Base-by-base conservation (phyloP, 371 early-diverging fungal genomes). In the Apophysomyces sp. region DNA sequence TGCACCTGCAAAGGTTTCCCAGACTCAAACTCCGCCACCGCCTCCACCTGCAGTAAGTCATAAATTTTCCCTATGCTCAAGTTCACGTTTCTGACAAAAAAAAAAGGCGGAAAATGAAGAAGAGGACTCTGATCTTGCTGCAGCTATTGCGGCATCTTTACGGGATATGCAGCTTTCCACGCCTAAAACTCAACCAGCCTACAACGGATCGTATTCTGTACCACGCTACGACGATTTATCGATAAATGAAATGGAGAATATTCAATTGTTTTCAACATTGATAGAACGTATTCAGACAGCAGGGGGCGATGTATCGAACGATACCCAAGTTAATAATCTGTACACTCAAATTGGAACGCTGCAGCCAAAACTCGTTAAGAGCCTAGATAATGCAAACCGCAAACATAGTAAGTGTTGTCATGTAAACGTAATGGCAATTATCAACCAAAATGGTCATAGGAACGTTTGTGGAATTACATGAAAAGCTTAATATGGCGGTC, bases 111-210 rank as follows among this genome's bases (percentile, higher is more conserved):
- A 49, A 24, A 58, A 39, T 32, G 66, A 74, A 34, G 82, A 83
- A 2, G 88, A 95, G 0, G 96, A 97, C 59, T 87, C 90, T 6
- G 97, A 97, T 62, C 71, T 98, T 24, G 88, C 90, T 57, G 94
- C 94, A 0, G 98, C 98, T 4, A 98, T 98, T 68, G 95, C 89
- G 15, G 98, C 95, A 2, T 96, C 96, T 1, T 74, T 98, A 55
- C 77, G 78, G 51, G 98, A 98, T 57, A 69, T 79, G 62, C 63
- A 69, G 49, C 8, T 65, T 44, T 52, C 68, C 36, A 11, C 62
- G 57, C 4, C 69, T 41, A 3, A 60, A 26, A 21, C 34, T 1
- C 16, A 24, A 3, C 40, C 30, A 16, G n/a, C 54, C 44, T 21
- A 44, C 49, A 44, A 44, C 49, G 49, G 49, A 9, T 26, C 49